Base-by-base conservation (phyloP, 495 filamentous ascomycete species). In the Daldinia grandis region DNA sequence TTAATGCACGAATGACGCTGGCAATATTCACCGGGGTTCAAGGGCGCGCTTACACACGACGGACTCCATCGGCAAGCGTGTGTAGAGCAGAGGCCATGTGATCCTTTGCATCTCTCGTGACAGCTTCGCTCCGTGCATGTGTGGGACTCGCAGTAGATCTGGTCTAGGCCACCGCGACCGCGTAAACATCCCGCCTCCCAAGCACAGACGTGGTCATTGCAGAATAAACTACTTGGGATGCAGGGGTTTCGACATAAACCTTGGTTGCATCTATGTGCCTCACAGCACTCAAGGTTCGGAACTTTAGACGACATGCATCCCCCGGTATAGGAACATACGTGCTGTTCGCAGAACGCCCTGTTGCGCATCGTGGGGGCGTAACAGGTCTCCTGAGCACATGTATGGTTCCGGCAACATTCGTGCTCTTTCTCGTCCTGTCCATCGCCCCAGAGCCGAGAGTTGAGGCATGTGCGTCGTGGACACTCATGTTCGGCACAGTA, bases 21-120 rank as follows among this genome's bases (percentile, higher is more conserved):
- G 24, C 70, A 73, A 19, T 53, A 68, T 24, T 68, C 57, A 19
- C 70, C 70, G 5, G 64, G 58, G 33, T 37, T 33, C 0, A 64
- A 3, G 8, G 70, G 70, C 1, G 61, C 31, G 14, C 30, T 55
- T 33, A 65, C 28, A 10, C 70, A 73, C 12, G 33, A 30, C 27
- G 55, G 61, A 19, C 57, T 68, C 70, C 70, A 73, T 15, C 56
- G 61, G 17, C 70, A 73, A 1, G 70, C 70, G 15, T 73, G 70
- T 12, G 56, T 14, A 4, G 65, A 40, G 56, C 70, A 73, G 15
- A 73, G 62, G 2, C 70, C 70, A 7, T 42, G 25, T 4, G 51
- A 2, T 1, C 61, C 70, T 54, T 73, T 73, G 15, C 70, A 73
- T 33, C 50, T 57, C 40, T 68, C 19, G 14, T 35, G 19, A 24